Percentiles rank a stretch among this genome's conserved stretches.
Conservation (phyloP, 139 green algal genomes). For the Parachlorella kessleri region DNA sequence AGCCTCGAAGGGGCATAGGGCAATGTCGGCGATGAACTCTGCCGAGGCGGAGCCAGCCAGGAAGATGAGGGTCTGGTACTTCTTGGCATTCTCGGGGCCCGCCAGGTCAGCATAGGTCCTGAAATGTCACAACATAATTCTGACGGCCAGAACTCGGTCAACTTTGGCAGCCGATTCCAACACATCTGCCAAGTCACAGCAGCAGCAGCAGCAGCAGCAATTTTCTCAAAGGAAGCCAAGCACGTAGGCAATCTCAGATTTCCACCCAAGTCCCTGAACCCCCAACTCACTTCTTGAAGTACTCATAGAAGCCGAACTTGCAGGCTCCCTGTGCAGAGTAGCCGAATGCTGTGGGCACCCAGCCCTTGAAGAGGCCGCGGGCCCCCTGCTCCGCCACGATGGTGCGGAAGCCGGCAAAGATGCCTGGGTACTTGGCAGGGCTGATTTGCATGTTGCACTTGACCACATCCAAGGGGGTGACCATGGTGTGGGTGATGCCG, state of each 20-base stretch:
- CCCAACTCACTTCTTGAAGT: slow-evolving; percentile 89
- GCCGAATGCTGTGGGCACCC: slow-evolving; percentile 83
- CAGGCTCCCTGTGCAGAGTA: slow-evolving; percentile 88
- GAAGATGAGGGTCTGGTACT: slow-evolving; percentile 92
- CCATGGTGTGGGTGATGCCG: slow-evolving; percentile 62
- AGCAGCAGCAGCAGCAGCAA: too few relatives aligned
- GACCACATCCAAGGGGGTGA: slow-evolving; percentile 93
- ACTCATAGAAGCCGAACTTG: slow-evolving; percentile 88
- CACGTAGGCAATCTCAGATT: too few relatives aligned
- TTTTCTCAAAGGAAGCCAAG: too few relatives aligned
- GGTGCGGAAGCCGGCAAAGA: slow-evolving; percentile 63
- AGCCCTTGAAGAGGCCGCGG: slow-evolving; percentile 77
- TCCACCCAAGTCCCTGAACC: too few relatives aligned
- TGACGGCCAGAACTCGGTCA: too few relatives aligned
- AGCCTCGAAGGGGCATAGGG: slow-evolving; percentile 93
- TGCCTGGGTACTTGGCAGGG: not conserved
- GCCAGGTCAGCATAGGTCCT: slow-evolving; percentile 83
- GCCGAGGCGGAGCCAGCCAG: slow-evolving; percentile 86
- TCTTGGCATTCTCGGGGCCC: slow-evolving; percentile 78
- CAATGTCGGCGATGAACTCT: slow-evolving; percentile 96
- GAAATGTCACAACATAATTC: too few relatives aligned
- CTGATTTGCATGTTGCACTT: slow-evolving; percentile 89
- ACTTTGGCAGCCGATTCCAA: too few relatives aligned
- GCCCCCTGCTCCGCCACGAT: slow-evolving; percentile 69
- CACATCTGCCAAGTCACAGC: too few relatives aligned